A percentile compares a stretch with the other conserved stretches of the same genome.
Evolutionary conservation across 164 flowering plant species (phyloP).

Genomic region (Umbellularia californica): DNA sequence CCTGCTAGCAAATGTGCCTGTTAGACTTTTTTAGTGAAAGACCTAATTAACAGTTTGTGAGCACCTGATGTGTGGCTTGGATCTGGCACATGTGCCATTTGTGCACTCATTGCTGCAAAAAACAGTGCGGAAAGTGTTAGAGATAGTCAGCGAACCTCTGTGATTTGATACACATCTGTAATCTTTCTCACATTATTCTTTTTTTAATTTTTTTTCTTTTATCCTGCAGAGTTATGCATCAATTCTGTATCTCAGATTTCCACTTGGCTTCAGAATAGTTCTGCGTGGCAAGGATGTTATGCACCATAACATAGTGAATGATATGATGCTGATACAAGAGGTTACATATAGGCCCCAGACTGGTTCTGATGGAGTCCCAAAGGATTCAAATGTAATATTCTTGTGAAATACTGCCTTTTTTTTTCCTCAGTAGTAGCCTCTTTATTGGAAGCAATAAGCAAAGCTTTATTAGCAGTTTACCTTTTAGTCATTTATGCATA

Average conservation of each 20-base stretch:
- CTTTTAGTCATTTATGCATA: not conserved
- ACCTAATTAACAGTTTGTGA: too few species aligned
- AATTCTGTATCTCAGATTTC: constrained; percentile 81
- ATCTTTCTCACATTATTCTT: too few species aligned
- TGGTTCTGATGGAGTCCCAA: constrained; percentile 44
- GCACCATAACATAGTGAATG: constrained; percentile 89
- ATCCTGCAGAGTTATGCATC: constrained; percentile 82
- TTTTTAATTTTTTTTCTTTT: not conserved
- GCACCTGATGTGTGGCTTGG: too few species aligned
- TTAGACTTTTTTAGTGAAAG: too few species aligned
- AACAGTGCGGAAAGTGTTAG: too few species aligned
- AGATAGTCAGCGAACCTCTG: too few species aligned
- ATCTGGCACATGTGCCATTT: too few species aligned
- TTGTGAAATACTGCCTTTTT: not conserved
- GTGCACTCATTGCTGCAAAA: too few species aligned
- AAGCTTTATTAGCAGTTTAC: not conserved
- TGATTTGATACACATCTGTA: too few species aligned
- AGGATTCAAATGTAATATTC: constrained; percentile 44
- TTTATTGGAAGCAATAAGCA: not conserved
- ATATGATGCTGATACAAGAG: constrained; percentile 71
- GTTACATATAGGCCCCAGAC: constrained; percentile 68
- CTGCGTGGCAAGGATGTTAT: constrained; percentile 87
- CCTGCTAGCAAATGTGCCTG: too few species aligned
- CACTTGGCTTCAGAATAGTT: constrained; percentile 66
- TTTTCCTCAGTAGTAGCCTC: not conserved